These are phyloP conservation scores for Raffaelea ambrosiae DNA, from an alignment of 2,329 filamentous ascomycete genomes.

Conservation along the genomic window DNA sequence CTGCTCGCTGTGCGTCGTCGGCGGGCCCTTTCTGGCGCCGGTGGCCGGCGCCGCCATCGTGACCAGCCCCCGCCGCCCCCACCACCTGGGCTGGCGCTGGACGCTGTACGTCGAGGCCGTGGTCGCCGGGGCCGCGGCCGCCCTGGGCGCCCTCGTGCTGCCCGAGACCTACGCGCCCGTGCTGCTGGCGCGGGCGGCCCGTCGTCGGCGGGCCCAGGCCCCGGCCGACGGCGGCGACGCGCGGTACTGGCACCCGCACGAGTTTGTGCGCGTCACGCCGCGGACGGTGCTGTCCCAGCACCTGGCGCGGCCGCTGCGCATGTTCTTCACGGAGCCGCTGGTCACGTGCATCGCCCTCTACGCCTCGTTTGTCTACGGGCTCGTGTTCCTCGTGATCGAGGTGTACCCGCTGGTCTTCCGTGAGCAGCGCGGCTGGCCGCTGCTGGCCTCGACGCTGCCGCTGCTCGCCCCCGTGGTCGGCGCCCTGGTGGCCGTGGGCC, in stretches of 20 bases:
- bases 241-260: slow-evolving; percentile 32
- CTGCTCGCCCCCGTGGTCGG: slow-evolving; percentile 41
- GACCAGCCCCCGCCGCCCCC: slow-evolving; percentile 11
- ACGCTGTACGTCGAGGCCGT: slow-evolving; percentile 20
- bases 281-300: slow-evolving; percentile 56
- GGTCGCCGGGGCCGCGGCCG: slow-evolving; percentile 11
- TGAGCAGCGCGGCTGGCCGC: slow-evolving; percentile 40
- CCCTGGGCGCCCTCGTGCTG: slow-evolving; percentile 19
- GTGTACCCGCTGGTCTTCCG: slow-evolving; percentile 45
- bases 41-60: slow-evolving; percentile 30
- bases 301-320: slow-evolving; percentile 60
- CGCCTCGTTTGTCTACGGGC: slow-evolving; percentile 46
- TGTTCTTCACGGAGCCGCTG: slow-evolving; percentile 65
- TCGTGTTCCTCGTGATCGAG: slow-evolving; percentile 48
- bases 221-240: slow-evolving; percentile 21
- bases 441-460: slow-evolving; percentile 53
- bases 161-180: slow-evolving; percentile 28
- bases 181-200: slow-evolving; percentile 44
- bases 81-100: slow-evolving; percentile 19
- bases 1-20: slow-evolving; percentile 28
- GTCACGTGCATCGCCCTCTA: slow-evolving; percentile 38
- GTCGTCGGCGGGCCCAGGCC: slow-evolving; percentile 35
- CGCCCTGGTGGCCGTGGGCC: slow-evolving; percentile 42
- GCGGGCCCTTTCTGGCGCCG: slow-evolving; percentile 31
- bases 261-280: slow-evolving; percentile 50